Evolutionary conservation across 345 rosid genomes (phyloP).

Genomic region (Salix dunnii): DNA sequence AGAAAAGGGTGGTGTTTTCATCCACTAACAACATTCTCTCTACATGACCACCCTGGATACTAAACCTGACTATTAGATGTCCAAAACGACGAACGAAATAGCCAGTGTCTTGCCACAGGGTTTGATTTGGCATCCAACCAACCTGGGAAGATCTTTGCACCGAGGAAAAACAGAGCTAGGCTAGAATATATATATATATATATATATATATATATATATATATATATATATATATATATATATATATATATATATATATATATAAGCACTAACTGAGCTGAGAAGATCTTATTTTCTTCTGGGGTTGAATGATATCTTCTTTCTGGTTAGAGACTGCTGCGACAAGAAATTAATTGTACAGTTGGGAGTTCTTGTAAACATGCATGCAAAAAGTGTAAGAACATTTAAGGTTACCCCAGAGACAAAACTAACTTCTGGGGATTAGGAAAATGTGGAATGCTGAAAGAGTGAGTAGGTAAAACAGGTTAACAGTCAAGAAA

Average conservation of each 20-base stretch:
- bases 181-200: too few relatives aligned
- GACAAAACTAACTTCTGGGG: neutral
- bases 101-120: neutral
- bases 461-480: constrained; percentile 9
- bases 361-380: neutral
- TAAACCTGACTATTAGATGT: neutral
- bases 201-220: too few relatives aligned
- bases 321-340: neutral
- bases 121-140: neutral
- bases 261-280: neutral
- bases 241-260: too few relatives aligned
- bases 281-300: neutral
- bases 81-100: neutral
- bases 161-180: neutral
- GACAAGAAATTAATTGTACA: neutral
- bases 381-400: neutral
- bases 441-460: neutral
- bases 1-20: neutral
- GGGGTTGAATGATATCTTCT: neutral
- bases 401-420: neutral
- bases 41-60: neutral
- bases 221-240: too few relatives aligned
- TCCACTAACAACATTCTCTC: constrained; percentile 11
- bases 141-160: neutral
- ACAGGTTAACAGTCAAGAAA: constrained; percentile 16